Evolutionary conservation across 2,329 filamentous ascomycete species (phyloP).

Genomic region (Aspergillus niger): DNA sequence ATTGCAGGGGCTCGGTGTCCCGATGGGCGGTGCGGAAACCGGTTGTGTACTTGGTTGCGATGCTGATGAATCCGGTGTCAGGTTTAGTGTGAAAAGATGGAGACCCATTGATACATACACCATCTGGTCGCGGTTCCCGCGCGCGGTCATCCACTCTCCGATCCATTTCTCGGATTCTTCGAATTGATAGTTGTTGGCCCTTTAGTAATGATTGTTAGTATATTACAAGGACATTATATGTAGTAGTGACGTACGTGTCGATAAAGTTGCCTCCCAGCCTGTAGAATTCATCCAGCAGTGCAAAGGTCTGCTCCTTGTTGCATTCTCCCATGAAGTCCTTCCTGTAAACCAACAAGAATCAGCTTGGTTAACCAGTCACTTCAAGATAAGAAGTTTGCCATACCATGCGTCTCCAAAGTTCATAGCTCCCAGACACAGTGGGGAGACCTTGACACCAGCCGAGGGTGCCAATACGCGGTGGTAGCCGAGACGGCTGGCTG

Average conservation of each 20-base stretch:
- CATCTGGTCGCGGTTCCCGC: constrained; percentile 65
- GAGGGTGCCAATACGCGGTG: constrained; percentile 67
- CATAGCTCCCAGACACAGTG: constrained; percentile 49
- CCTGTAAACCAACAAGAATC: background rate
- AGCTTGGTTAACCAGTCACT: background rate
- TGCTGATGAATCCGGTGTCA: constrained; percentile 10
- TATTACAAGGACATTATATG: background rate
- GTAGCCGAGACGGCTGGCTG: constrained; percentile 62
- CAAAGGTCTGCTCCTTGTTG: constrained; percentile 60
- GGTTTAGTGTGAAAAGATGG: fast-evolving
- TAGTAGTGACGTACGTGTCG: constrained; percentile 54
- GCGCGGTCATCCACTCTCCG: constrained; percentile 68
- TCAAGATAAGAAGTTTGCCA: constrained; percentile 28
- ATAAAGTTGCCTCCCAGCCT: constrained; percentile 70
- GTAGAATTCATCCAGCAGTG: constrained; percentile 66
- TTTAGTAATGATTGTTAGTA: background rate
- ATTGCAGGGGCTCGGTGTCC: constrained; percentile 23
- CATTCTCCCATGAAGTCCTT: constrained; percentile 59
- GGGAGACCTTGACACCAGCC: constrained; percentile 65
- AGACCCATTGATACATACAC: constrained; percentile 63
- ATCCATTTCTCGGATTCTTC: constrained; percentile 65
- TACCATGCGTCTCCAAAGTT: constrained; percentile 41
- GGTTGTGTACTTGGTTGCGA: constrained; percentile 70
- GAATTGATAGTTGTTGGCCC: constrained; percentile 62
- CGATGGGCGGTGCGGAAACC: constrained; percentile 53